phyloP scores from a whole-genome alignment of 1,284 basidiomycete genomes.

The Irpex lacteus region DNA sequence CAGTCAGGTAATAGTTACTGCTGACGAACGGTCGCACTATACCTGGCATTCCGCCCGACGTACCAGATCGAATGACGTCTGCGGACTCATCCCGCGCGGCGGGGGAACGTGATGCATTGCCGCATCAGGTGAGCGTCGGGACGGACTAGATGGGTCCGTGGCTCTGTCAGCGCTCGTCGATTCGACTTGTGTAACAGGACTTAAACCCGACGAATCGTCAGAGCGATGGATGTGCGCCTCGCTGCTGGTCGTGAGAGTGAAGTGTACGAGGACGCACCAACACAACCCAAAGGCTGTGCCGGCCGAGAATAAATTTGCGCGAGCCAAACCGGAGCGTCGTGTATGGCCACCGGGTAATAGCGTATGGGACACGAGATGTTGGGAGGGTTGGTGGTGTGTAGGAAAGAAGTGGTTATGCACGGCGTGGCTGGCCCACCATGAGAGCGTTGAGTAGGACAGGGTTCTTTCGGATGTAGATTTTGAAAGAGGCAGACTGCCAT shows the following conservation, averaged over 20 bases:
- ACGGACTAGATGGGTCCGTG: no score
- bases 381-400: not conserved
- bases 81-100: not conserved
- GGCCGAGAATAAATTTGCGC: no score
- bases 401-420: not conserved
- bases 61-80: not conserved
- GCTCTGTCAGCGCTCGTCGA: no score
- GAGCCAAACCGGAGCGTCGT: not conserved
- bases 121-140: no score
- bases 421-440: not conserved
- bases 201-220: no score
- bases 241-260: no score
- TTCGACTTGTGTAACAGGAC: no score
- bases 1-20: not conserved
- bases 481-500: conserved; percentile 35
- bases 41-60: not conserved
- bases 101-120: not conserved
- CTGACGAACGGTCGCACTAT: not conserved
- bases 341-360: not conserved
- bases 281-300: no score
- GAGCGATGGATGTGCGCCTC: no score
- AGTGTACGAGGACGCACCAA: no score
- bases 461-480: conserved; percentile 34
- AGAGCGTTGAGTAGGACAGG: conserved; percentile 24
- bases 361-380: not conserved